Evolutionary conservation across 2,329 filamentous ascomycete genomes (phyloP).

Genomic region (Neonectria sp.): DNA sequence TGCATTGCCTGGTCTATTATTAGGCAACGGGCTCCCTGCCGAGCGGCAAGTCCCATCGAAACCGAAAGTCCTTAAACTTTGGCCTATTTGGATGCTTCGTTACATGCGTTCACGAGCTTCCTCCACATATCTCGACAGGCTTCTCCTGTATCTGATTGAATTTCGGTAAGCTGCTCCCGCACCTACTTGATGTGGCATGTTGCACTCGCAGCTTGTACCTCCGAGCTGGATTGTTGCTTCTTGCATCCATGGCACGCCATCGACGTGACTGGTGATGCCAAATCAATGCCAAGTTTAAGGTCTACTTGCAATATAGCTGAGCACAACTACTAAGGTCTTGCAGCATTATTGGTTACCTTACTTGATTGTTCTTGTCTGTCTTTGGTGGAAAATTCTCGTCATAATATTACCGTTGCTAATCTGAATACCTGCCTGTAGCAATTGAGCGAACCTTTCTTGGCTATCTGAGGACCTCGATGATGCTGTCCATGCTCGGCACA

Average conservation of each 20-base stretch:
- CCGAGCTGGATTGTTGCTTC: slow-evolving; percentile 12
- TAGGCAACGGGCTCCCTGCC: background rate
- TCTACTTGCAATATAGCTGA: background rate
- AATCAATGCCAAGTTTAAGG: background rate
- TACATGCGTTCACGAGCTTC: background rate
- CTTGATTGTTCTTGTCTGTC: background rate
- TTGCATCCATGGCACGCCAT: slow-evolving; percentile 3
- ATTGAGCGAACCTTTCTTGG: slow-evolving; percentile 82
- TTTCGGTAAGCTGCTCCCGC: background rate
- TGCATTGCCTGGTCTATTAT: background rate
- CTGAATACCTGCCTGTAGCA: slow-evolving; percentile 60
- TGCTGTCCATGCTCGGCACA: slow-evolving; percentile 78
- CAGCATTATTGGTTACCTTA: background rate
- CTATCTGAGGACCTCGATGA: slow-evolving; percentile 79
- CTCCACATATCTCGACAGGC: slow-evolving; percentile 1
- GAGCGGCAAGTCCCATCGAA: background rate
- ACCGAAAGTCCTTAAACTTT: background rate
- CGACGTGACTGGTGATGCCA: slow-evolving; percentile 2
- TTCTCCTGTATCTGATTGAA: background rate
- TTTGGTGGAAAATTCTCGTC: background rate
- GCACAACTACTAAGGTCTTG: background rate
- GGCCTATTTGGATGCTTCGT: background rate
- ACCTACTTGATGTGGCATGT: background rate
- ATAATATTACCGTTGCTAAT: slow-evolving; percentile 15
- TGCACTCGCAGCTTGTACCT: background rate